Evolutionary conservation across 176 grass and related monocot genomes (phyloP).

Genomic region (Juncus effusus): DNA sequence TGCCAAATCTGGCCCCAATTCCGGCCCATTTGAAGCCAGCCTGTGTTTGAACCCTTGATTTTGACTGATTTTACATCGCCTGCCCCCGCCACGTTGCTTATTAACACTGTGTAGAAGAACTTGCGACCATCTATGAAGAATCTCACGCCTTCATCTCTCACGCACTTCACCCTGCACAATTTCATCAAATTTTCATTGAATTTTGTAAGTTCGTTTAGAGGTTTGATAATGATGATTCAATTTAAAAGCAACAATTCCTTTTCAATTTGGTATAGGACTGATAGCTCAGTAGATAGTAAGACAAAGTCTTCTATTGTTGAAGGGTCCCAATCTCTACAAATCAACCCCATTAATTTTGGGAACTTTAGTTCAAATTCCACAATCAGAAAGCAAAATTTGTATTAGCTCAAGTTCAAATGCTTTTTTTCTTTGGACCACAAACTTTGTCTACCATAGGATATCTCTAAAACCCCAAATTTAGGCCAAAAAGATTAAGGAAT

Average conservation of each 20-base stretch:
- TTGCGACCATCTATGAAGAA: constrained; percentile 56
- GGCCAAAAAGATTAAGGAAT: not conserved
- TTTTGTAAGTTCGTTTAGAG: not conserved
- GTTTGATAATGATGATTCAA: too few relatives aligned
- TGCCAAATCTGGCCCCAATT: constrained; percentile 98
- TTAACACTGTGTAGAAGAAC: constrained; percentile 72
- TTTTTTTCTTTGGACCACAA: constrained; percentile 12
- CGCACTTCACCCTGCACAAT: constrained; percentile 74
- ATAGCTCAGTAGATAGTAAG: constrained; percentile 8
- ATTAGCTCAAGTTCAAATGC: not conserved
- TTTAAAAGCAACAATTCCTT: constrained; percentile 2
- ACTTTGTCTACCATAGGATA: not conserved
- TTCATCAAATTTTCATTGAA: constrained; percentile 5
- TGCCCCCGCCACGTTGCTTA: constrained; percentile 87
- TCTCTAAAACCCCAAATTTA: too few relatives aligned
- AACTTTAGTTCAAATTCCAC: not conserved
- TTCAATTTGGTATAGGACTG: constrained; percentile 1
- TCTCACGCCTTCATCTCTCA: constrained; percentile 68
- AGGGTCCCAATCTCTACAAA: constrained; percentile 12
- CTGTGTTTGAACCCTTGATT: constrained; percentile 68
- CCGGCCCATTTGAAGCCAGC: constrained; percentile 88
- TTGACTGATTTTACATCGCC: constrained; percentile 82
- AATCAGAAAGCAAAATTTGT: not conserved
- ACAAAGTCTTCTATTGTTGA: constrained; percentile 9
- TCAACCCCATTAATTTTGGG: constrained; percentile 9